Evolutionary conservation across 1,139 yeast genomes (phyloP), one percentile per base, ranked within the genome.

Genomic region (Taphrina communis): DNA sequence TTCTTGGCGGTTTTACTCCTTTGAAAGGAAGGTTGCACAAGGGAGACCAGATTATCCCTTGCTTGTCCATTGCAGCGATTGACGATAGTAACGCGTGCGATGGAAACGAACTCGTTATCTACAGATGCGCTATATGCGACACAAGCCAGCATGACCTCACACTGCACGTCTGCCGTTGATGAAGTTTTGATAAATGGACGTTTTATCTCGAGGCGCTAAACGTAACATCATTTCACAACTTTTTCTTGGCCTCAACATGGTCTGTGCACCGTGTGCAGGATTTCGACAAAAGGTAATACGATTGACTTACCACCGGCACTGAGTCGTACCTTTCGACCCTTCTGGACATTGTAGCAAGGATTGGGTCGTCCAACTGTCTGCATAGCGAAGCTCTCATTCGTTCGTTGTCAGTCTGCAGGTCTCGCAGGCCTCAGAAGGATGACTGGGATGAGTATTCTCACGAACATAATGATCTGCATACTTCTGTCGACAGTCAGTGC

Each of bases 1-100:
- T 44, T 44, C 48, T 44, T 44, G 48, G 48, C 48, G 48, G n/a
- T 44, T n/a, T 44, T n/a, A 44, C 48, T 44, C 48, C 48, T 44
- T 44, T 44, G 48, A n/a, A 44, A 4, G 31, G 31, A 25, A 25
- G 31, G 48, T 44, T n/a, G 48, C 48, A 44, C 48, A 44, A 44
- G 19, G 4, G 19, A 12, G 19, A 25, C 2, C 31, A 25, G 4
- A 25, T 25, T 25, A 25, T 25, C 48, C 48, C 48, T 44, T 44
- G 48, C 48, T 44, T 44, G 31, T 4, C 2, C 31, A 25, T 25
- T 25, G 31, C 31, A 25, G 31, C 31, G 31, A 25, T 25, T 25
- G 31, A 25, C 31, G 4, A 25, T 25, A 25, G 31, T 25, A 25
- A 4, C 31, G 31, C 31, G 4, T 17, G 4, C 4, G 31, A 1